These are phyloP conservation scores for Wallemia hederae DNA, from an alignment of 1,284 basidiomycete genomes.

Conservation along the genomic window DNA sequence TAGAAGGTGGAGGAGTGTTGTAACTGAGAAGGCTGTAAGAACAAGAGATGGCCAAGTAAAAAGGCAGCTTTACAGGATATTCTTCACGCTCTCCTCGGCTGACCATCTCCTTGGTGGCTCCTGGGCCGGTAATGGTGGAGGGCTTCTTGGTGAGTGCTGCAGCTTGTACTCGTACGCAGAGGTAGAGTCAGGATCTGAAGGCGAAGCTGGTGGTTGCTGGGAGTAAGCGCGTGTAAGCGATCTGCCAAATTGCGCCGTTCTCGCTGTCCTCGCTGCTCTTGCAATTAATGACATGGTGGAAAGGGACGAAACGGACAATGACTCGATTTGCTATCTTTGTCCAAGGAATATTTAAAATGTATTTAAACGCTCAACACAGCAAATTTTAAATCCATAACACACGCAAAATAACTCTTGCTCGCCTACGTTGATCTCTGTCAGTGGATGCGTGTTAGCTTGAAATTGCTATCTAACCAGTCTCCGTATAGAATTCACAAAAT, in stretches of 20 bases:
- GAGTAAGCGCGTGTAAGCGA: neutral
- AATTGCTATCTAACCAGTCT: neutral
- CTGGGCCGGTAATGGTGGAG: slow-evolving; percentile 17
- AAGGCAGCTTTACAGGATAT: slow-evolving; percentile 61
- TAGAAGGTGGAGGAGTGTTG: slow-evolving; percentile 74
- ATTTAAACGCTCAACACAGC: neutral
- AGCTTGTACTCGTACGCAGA: slow-evolving; percentile 83
- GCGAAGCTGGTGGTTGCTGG: neutral
- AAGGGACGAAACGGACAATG: neutral
- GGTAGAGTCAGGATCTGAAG: slow-evolving; percentile 32
- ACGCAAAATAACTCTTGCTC: neutral
- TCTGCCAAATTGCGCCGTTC: neutral
- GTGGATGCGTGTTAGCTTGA: neutral
- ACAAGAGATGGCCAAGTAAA: too few species aligned
- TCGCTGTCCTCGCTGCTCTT: neutral
- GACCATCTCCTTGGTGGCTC: slow-evolving; percentile 42
- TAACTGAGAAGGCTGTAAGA: slow-evolving; percentile 13
- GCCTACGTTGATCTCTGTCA: neutral
- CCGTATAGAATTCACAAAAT: neutral
- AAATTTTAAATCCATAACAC: neutral
- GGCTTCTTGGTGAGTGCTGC: slow-evolving; percentile 20
- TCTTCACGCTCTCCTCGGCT: slow-evolving; percentile 80
- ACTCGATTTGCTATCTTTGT: too few species aligned
- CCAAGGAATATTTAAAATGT: too few species aligned
- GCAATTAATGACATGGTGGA: neutral